Evolutionary conservation across 352 stramenopile species (phyloP), one percentile per base, ranked within the genome.

Genomic region (Phytophthora fragariaefolia): DNA sequence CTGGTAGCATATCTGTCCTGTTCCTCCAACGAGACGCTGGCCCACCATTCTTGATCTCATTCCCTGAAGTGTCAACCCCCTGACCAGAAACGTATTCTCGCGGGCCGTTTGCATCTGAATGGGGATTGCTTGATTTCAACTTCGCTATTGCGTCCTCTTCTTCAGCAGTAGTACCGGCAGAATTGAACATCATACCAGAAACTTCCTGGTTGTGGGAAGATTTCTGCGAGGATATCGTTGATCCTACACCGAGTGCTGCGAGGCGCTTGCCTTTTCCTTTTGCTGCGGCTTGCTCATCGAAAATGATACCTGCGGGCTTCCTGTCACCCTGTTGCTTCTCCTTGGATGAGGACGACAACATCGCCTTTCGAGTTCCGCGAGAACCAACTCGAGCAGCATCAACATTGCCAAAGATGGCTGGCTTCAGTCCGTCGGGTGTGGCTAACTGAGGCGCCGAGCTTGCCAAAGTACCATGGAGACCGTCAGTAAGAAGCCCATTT

Each of bases 21-120:
- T 63, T 42, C 24, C 18, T 36, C 2, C 49, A 2, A 24, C 9
- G 53, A 46, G 10, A 15, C 7, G 8, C 12, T 6, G 40, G 3
- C 1, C 40, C 12, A 30, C 2, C 17, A 3, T 49, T 55, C 20
- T 38, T 60, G 7, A 10, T 6, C 9, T 22, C 46, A 27, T 32
- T n/a, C 26, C 15, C 17, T 9, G 58, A 17, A 46, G 3, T 42
- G 6, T 68, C 62, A 17, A 71, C 49, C 5, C 62, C 62, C 40
- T 56, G 46, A 0, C 67, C 67, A 18, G 67, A 71, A 27, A 74
- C 36, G 36, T 48, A 74, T 22, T 67, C 54, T 26, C 50, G 60
- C 3, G 47, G 40, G 2, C 9, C 43, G 26, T 27, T 17, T 13
- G 32, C 10, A 17, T 13, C 50, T 18, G 22, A 20, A 8, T 63